Base-by-base conservation (phyloP, 768 basidiomycete species). In the Hygrocybe punicea region DNA sequence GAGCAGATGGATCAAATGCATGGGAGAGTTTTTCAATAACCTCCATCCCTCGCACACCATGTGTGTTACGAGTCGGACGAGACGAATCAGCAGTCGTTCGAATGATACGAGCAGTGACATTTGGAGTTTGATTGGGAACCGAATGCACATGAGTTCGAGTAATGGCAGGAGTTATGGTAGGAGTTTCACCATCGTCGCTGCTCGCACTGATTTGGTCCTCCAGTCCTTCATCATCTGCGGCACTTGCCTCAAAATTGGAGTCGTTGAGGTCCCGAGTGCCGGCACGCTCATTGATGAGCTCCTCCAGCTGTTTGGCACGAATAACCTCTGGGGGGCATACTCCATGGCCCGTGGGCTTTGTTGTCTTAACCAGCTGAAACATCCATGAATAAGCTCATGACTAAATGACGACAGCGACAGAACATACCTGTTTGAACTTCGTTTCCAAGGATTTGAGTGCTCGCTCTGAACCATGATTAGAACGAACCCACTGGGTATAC, bases 271-370 rank as follows among this genome's bases (percentile, higher is more conserved):
- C 60, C 0, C 56, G 46, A 16, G 62, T 63, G 2, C 65, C 64
- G 13, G 59, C 62, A n/a, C 51, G 42, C 44, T 65, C 62, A 34
- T 65, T 64, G 35, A 70, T 66, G 8, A 58, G 47, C 1, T 56
- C 39, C 2, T 71, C 62, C 52, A 70, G 60, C 4, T 58, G 14
- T 44, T 64, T 64, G 1, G 64, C 69, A 19, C 44, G 57, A 13
- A 59, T 54, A 16, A 69, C 46, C 8, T 69, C 61, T 19, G 60
- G 63, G 14, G 67, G 68, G 49, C 65, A 67, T 0, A 56, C 37
- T 2, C 62, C 67, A 60, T 60, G 59, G 10, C 72, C 69, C 2
- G 66, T 73, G n/a, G 71, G 70, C 59, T 71, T 68, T 13, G 57
- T 64, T 3, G 60, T 63, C 39, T 62, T 67, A 11, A 66, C 36